A percentile compares a stretch with the other conserved stretches of the same genome.
Evolutionary conservation across 1,139 yeast genomes (phyloP).

Genomic region (Diutina rugosa): DNA sequence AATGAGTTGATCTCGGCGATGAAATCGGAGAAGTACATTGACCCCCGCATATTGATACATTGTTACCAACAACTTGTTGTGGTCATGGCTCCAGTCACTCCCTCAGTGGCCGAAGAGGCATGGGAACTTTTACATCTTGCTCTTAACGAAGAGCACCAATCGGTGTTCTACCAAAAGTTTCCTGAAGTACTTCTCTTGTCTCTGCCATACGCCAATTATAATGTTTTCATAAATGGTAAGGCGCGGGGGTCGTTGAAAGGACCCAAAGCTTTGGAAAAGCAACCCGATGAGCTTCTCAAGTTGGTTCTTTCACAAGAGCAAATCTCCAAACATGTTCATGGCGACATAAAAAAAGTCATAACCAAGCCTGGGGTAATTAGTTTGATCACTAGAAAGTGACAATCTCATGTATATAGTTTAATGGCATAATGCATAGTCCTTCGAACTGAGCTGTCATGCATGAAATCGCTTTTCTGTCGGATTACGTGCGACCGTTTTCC

Average conservation of each 20-base stretch:
- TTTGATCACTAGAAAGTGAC: conserved; percentile 4
- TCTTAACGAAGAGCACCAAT: conserved; percentile 23
- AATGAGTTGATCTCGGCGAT: conserved; percentile 32
- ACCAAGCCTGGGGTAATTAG: conserved; percentile 7
- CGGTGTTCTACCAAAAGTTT: conserved; percentile 43
- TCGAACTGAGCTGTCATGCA: background rate
- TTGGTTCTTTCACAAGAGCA: conserved; percentile 5
- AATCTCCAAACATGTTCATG: conserved; percentile 4
- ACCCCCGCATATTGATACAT: conserved; percentile 19
- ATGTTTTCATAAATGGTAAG: conserved; percentile 60
- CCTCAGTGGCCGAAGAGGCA: conserved; percentile 72
- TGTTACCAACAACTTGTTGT: conserved; percentile 41
- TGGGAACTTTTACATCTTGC: conserved; percentile 41
- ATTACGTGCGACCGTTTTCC: background rate
- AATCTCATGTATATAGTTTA: background rate
- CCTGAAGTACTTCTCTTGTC: conserved; percentile 31
- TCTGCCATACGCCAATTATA: conserved; percentile 25
- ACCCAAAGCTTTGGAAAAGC: conserved; percentile 16
- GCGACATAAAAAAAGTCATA: conserved; percentile 7
- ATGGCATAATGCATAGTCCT: too few species aligned
- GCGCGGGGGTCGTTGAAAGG: conserved; percentile 17
- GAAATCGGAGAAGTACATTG: conserved; percentile 14
- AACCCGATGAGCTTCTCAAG: conserved; percentile 11
- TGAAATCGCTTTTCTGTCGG: background rate
- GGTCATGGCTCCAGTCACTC: conserved; percentile 63